phyloP scores from a whole-genome alignment of 2,329 filamentous ascomycete genomes.

The Monilinia vaccinii-corymbosi region DNA sequence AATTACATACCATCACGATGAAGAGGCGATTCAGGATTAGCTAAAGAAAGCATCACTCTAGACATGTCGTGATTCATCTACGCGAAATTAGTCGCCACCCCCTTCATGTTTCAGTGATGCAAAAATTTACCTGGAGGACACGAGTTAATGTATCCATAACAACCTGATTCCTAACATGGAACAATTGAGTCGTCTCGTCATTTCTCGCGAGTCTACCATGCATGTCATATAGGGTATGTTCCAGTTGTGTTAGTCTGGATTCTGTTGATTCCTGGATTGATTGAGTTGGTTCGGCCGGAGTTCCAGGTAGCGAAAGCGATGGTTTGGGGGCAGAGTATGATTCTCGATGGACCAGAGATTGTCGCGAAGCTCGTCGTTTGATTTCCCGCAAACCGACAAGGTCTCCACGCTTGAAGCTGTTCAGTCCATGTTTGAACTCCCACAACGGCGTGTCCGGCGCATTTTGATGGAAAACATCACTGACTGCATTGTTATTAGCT shows the following conservation, averaged over 20 bases:
- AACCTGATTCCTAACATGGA: slow-evolving; percentile 73
- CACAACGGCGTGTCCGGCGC: slow-evolving; percentile 89
- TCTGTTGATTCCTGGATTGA: slow-evolving; percentile 65
- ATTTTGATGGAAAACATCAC: slow-evolving; percentile 94
- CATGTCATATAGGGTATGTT: slow-evolving; percentile 77
- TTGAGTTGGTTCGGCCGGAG: slow-evolving; percentile 74
- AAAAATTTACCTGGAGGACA: slow-evolving; percentile 51
- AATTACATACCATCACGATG: slow-evolving; percentile 67
- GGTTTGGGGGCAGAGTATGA: slow-evolving; percentile 72
- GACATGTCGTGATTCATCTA: slow-evolving; percentile 82
- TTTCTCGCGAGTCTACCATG: slow-evolving; percentile 66
- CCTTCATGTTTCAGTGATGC: slow-evolving; percentile 2
- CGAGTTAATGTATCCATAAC: slow-evolving; percentile 73
- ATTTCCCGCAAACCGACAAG: slow-evolving; percentile 87
- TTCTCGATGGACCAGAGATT: slow-evolving; percentile 87
- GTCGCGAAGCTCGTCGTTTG: slow-evolving; percentile 85
- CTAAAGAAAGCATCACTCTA: slow-evolving; percentile 61
- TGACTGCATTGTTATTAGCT: slow-evolving; percentile 51
- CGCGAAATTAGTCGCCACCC: slow-evolving; percentile 28
- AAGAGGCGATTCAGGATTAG: slow-evolving; percentile 65
- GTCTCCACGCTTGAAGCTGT: slow-evolving; percentile 93
- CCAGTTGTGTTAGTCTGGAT: slow-evolving; percentile 62
- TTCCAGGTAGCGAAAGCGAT: slow-evolving; percentile 67
- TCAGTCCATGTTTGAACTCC: slow-evolving; percentile 98
- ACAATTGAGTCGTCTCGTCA: slow-evolving; percentile 71